Evolutionary conservation across 306 rosid genomes (phyloP).

Genomic region (Quercus suber): DNA sequence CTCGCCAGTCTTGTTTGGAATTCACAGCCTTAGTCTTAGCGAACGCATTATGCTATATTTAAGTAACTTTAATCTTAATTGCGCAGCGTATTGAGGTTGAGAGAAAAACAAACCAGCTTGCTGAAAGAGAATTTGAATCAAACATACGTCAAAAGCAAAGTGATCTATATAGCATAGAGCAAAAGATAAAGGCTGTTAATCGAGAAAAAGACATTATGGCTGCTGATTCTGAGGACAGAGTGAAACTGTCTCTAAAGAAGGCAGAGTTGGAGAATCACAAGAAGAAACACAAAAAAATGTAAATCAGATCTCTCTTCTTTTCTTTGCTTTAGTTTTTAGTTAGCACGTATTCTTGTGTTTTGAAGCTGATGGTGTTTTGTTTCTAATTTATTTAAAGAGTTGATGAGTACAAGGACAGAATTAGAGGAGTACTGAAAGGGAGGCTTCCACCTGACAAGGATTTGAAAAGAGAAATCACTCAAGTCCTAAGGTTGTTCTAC

Average conservation of each 20-base stretch:
- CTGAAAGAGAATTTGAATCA: slow-evolving; percentile 71
- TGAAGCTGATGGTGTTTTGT: slow-evolving; percentile 20
- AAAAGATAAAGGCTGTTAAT: slow-evolving; percentile 55
- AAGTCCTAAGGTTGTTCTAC: slow-evolving; percentile 59
- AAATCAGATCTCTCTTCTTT: slow-evolving; percentile 21
- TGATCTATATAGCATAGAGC: slow-evolving; percentile 56
- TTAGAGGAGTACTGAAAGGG: slow-evolving; percentile 80
- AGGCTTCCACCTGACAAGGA: slow-evolving; percentile 90
- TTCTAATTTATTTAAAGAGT: slow-evolving; percentile 44
- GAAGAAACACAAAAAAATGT: slow-evolving; percentile 76
- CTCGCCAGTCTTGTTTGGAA: slow-evolving; percentile 22
- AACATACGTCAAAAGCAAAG: slow-evolving; percentile 55
- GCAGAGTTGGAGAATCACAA: slow-evolving; percentile 57
- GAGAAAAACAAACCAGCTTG: slow-evolving; percentile 63
- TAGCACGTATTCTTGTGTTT: slow-evolving; percentile 11
- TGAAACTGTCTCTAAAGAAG: slow-evolving; percentile 55
- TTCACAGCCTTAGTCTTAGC: slow-evolving; percentile 14
- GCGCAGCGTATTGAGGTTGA: slow-evolving; percentile 66
- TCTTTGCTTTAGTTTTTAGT: slow-evolving; percentile 12
- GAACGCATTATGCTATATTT: slow-evolving; percentile 1
- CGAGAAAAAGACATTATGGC: slow-evolving; percentile 63
- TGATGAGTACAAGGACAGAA: slow-evolving; percentile 74
- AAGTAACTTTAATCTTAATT: slow-evolving; percentile 21
- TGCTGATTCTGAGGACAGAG: slow-evolving; percentile 73
- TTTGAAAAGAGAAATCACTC: slow-evolving; percentile 70